Base-by-base conservation (phyloP, 2,329 filamentous ascomycete species). In the Penicillium sclerotigenum region DNA sequence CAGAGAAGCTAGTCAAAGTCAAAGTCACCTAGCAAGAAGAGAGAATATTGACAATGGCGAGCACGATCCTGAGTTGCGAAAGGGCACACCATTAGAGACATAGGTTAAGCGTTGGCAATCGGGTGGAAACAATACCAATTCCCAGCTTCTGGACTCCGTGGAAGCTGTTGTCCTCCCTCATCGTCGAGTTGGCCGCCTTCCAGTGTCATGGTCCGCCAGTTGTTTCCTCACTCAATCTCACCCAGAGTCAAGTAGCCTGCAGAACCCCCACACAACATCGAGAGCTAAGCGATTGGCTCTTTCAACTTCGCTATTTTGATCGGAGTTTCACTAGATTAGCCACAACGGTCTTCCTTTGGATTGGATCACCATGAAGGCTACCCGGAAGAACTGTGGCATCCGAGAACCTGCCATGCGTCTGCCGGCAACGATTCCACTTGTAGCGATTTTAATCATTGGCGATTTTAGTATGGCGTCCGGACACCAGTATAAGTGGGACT, bases 161-260 rank as follows among this genome's bases (percentile, higher is more conserved):
- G 79, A 84, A 86, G 62, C 74, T 87, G 1, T 81, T 85, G 65
- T 62, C 77, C 0, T 87, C 83, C 84, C 1, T 78, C 82, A 16
- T n/a, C n/a, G n/a, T n/a, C n/a, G n/a, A n/a, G n/a, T n/a, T n/a
- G n/a, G n/a, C n/a, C n/a, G n/a, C n/a, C n/a, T 87, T 87, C 61
- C 85, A 26, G 82, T 86, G 7, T 83, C 80, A 24, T 87, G 83
- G 82, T 78, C 77, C 9, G 83, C 82, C 52, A 81, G 77, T 40
- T 79, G 73, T 22, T 85, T 86, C 70, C 72, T 87, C 45, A 81
- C 65, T 87, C 64, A 87, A 87, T 69, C 74, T 87, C n/a, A 86
- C 83, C 0, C 81, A 78, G 54, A 77, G 75, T 9, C 80, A 84
- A 67, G 78, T 75, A 13, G 82, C n/a, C 85, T 56, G 78, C 79